A percentile compares a stretch with the other conserved stretches of the same genome.
These are phyloP conservation scores for Aspergillus tamarii DNA, from an alignment of 2,329 filamentous ascomycete genomes.

Conservation along the genomic window DNA sequence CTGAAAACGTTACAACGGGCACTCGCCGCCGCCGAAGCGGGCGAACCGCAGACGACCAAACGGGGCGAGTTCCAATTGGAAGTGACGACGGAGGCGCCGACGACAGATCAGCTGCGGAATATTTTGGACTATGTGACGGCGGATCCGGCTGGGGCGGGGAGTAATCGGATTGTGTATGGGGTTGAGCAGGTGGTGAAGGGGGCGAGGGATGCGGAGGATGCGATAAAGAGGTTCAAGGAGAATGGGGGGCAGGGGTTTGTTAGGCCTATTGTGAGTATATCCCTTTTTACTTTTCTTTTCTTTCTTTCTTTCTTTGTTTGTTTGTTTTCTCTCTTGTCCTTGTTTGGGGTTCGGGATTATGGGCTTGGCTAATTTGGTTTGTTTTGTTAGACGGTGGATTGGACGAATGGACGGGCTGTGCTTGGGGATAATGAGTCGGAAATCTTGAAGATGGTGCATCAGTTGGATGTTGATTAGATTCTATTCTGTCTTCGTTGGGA, in stretches of 20 bases:
- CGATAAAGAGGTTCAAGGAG: slow-evolving; percentile 75
- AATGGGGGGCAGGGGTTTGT: slow-evolving; percentile 67
- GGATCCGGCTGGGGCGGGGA: slow-evolving; percentile 57
- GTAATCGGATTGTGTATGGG: slow-evolving; percentile 66
- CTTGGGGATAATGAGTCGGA: slow-evolving; percentile 81
- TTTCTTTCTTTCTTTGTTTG: background rate
- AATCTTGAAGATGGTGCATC: slow-evolving; percentile 78
- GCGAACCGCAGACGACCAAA: slow-evolving; percentile 70
- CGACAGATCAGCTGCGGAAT: slow-evolving; percentile 76
- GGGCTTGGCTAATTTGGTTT: background rate
- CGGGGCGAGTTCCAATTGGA: slow-evolving; percentile 81
- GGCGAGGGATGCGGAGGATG: slow-evolving; percentile 74
- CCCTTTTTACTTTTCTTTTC: too few relatives aligned
- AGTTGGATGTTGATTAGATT: slow-evolving; percentile 37
- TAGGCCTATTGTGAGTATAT: slow-evolving; percentile 70
- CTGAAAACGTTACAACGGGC: slow-evolving; percentile 79
- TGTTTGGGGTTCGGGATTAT: slow-evolving; percentile 24
- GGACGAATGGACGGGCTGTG: slow-evolving; percentile 84
- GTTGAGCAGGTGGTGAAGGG: slow-evolving; percentile 71
- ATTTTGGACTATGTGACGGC: slow-evolving; percentile 71
- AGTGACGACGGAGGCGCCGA: slow-evolving; percentile 78
- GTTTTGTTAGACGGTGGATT: slow-evolving; percentile 69
- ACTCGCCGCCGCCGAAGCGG: slow-evolving; percentile 72
- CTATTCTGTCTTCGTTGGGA: background rate
- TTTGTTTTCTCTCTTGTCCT: slow-evolving; percentile 2